Conservation (phyloP, 352 stramenopile species). For the Globisporangium apiculatum region DNA sequence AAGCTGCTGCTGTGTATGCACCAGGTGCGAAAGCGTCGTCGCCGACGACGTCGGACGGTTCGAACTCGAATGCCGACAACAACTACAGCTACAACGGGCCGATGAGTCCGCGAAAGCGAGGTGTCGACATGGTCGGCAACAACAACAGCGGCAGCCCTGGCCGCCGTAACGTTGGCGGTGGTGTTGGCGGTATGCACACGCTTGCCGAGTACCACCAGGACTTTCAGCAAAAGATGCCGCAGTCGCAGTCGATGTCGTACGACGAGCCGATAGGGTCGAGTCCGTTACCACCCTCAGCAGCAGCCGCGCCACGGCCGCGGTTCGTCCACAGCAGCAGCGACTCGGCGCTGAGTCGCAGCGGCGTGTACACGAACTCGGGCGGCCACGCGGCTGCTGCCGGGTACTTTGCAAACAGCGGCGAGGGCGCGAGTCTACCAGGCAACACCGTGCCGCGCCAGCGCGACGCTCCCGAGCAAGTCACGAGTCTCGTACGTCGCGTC, state of each 20-base stretch:
- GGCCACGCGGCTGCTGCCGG: neutral
- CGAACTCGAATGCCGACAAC: constrained; percentile 72
- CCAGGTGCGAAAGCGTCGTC: constrained; percentile 35
- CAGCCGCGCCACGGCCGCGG: constrained; percentile 1
- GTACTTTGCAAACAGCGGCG: constrained; percentile 21
- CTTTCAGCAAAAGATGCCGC: constrained; percentile 18
- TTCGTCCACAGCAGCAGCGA: constrained; percentile 12
- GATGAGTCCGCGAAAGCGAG: constrained; percentile 19
- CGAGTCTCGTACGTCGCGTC: constrained; percentile 30
- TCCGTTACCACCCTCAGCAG: constrained; percentile 1
- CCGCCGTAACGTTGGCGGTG: constrained; percentile 4
- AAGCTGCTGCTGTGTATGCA: constrained; percentile 20
- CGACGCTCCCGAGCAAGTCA: constrained; percentile 38
- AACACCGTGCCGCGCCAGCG: constrained; percentile 19
- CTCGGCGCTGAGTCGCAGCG: constrained; percentile 11
- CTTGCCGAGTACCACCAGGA: constrained; percentile 37
- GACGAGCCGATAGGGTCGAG: neutral
- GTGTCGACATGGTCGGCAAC: constrained; percentile 23
- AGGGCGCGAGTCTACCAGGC: constrained; percentile 21
- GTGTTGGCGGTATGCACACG: constrained; percentile 15
- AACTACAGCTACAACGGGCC: constrained; percentile 42
- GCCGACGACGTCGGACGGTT: constrained; percentile 69
- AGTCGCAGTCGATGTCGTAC: constrained; percentile 9
- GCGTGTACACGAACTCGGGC: constrained; percentile 6
- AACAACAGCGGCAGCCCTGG: constrained; percentile 46